A percentile compares a stretch with the other conserved stretches of the same genome.
phyloP scores from a whole-genome alignment of 352 stramenopile genomes.

The Pythium grandisporangium region DNA sequence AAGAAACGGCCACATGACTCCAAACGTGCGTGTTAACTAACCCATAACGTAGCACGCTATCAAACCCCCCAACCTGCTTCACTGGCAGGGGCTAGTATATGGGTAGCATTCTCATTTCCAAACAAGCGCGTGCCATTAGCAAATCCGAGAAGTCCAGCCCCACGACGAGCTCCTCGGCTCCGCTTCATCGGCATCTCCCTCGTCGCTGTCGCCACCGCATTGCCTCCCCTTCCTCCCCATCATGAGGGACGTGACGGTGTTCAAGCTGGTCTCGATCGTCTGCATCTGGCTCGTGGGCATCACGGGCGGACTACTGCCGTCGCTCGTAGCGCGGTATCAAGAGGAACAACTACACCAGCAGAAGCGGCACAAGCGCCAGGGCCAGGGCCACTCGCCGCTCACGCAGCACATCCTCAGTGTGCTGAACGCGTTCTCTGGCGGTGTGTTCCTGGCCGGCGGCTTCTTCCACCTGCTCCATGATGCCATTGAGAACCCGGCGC shows the following conservation, averaged over 20 bases:
- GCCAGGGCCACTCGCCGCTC: constrained; percentile 21
- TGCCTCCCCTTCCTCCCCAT: too few relatives aligned
- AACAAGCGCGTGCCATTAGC: neutral
- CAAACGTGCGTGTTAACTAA: too few relatives aligned
- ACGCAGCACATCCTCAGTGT: constrained; percentile 23
- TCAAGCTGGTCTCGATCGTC: constrained; percentile 72
- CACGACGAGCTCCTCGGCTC: neutral
- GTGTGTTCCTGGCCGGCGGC: constrained; percentile 68
- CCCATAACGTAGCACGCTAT: too few relatives aligned
- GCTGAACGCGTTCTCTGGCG: constrained; percentile 62
- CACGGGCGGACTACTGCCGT: constrained; percentile 39
- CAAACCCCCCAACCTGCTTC: too few relatives aligned
- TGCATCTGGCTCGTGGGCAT: constrained; percentile 69
- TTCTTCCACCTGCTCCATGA: constrained; percentile 72
- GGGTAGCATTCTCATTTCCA: too few relatives aligned
- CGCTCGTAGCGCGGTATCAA: constrained; percentile 36
- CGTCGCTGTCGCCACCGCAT: too few relatives aligned
- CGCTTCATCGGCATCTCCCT: constrained; percentile 9
- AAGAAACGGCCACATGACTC: too few relatives aligned
- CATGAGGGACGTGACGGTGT: constrained; percentile 55
- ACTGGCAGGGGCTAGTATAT: neutral
- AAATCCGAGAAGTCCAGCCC: constrained; percentile 1
- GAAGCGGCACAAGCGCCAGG: too few relatives aligned
- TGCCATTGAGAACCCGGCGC: constrained; percentile 58
- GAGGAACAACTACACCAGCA: too few relatives aligned